These are phyloP conservation scores for Panicum virgatum DNA, from an alignment of 202 grass and related monocot species.

Conservation along the genomic window DNA sequence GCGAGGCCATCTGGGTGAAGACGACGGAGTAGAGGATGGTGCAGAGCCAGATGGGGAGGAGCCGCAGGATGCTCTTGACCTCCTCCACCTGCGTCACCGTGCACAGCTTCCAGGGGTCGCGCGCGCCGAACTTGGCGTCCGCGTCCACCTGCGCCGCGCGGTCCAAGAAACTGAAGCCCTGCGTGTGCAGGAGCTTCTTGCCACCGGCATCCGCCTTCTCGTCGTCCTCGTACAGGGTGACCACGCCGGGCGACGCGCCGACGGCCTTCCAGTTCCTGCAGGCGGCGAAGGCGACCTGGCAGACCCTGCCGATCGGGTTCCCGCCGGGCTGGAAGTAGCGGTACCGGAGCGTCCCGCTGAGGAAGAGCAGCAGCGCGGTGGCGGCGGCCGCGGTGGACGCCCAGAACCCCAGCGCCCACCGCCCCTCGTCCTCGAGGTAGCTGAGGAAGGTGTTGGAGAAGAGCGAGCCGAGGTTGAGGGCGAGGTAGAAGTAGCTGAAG, in stretches of 20 bases:
- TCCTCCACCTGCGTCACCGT: constrained; percentile 95
- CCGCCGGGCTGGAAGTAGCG: constrained; percentile 59
- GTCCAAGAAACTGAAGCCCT: constrained; percentile 83
- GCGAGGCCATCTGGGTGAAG: constrained; percentile 98
- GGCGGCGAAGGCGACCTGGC: constrained; percentile 65
- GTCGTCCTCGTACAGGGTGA: constrained; percentile 60
- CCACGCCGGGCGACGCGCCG: constrained; percentile 2
- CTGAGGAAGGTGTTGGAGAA: constrained; percentile 96
- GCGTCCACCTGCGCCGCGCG: constrained; percentile 55
- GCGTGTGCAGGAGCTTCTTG: constrained; percentile 59
- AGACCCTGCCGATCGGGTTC: constrained; percentile 61
- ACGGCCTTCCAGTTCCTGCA: constrained; percentile 63
- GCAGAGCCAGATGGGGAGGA: constrained; percentile 94
- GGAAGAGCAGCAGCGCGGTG: constrained; percentile 62
- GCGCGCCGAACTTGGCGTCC: constrained; percentile 24
- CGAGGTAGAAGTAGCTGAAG: constrained; percentile 99
- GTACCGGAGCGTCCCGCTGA: constrained; percentile 59
- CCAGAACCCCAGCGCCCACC: constrained; percentile 83
- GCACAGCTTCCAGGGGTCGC: constrained; percentile 76
- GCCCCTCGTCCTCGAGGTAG: constrained; percentile 79
- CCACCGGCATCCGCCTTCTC: constrained; percentile 44
- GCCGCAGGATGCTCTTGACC: constrained; percentile 82
- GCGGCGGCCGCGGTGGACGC: constrained; percentile 61
- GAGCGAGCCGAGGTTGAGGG: constrained; percentile 92
- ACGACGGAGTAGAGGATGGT: constrained; percentile 99